Percentiles rank a stretch among this genome's conserved stretches.
phyloP scores from a whole-genome alignment of 1,284 basidiomycete species.

The Meira miltonrushii region DNA sequence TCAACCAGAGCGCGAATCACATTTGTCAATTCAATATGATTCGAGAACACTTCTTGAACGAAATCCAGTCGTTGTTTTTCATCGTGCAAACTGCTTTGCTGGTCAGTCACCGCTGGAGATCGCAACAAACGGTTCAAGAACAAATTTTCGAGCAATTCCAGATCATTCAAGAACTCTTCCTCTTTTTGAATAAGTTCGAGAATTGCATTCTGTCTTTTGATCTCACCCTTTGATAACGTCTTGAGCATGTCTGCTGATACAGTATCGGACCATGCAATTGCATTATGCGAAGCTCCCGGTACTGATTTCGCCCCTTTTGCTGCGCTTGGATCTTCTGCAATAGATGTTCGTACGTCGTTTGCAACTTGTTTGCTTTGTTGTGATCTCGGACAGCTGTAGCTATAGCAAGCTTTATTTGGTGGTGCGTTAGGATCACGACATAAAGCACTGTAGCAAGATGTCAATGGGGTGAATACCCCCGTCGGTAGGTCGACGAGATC shows the following conservation, averaged over 20 bases:
- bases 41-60: conserved; percentile 79
- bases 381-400: conserved; percentile 32
- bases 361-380: conserved; percentile 5
- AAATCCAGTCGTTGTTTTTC: conserved; percentile 64
- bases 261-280: conserved; percentile 63
- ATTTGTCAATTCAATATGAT: conserved; percentile 74
- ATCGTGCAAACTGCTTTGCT: conserved; percentile 37
- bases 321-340: neutral
- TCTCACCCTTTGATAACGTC: conserved; percentile 68
- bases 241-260: conserved; percentile 66
- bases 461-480: conserved; percentile 92
- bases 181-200: conserved; percentile 86
- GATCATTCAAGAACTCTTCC: conserved; percentile 80
- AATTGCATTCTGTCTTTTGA: conserved; percentile 82
- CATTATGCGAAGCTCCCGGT: neutral
- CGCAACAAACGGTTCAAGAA: conserved; percentile 30
- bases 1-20: conserved; percentile 77
- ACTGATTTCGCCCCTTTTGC: neutral
- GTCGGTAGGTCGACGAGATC: conserved; percentile 70
- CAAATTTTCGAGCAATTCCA: conserved; percentile 68
- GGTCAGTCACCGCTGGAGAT: conserved; percentile 30
- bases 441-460: conserved; percentile 96
- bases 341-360: neutral
- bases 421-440: conserved; percentile 59
- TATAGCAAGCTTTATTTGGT: conserved; percentile 25